Evolutionary conservation across 139 green algal species (phyloP).

Genomic region (Coccomyxa sp.): DNA sequence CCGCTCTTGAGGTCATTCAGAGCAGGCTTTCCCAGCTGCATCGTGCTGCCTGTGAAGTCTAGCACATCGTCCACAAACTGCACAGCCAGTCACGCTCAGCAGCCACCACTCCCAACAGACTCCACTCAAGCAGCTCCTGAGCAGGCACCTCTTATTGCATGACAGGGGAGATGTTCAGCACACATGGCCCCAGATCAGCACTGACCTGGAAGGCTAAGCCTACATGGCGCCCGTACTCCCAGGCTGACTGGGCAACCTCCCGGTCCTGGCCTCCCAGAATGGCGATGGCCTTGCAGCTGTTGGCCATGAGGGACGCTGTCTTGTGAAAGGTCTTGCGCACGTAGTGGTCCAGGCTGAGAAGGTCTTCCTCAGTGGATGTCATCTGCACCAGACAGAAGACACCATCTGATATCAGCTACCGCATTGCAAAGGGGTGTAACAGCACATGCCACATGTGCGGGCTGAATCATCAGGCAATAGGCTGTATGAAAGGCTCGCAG

Average conservation of each 20-base stretch:
- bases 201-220: slow-evolving; percentile 94
- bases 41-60: slow-evolving; percentile 79
- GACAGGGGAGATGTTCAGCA: background rate
- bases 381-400: slow-evolving; percentile 56
- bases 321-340: slow-evolving; percentile 95
- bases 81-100: background rate
- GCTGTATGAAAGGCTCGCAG: background rate
- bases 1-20: slow-evolving; percentile 87
- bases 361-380: slow-evolving; percentile 63
- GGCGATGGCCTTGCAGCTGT: slow-evolving; percentile 76
- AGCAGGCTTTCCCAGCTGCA: slow-evolving; percentile 89
- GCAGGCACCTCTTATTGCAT: slow-evolving; percentile 76
- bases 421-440: background rate
- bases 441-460: background rate
- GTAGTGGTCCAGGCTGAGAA: slow-evolving; percentile 80
- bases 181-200: background rate
- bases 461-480: background rate
- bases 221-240: slow-evolving; percentile 72
- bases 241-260: slow-evolving; percentile 39
- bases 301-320: slow-evolving; percentile 93
- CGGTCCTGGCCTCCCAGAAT: slow-evolving; percentile 58
- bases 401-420: background rate
- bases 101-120: background rate
- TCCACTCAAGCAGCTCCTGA: slow-evolving; percentile 65
- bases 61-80: slow-evolving; percentile 95